Evolutionary conservation across 176 grass and related monocot species (phyloP).

Genomic region (Olyra latifolia): DNA sequence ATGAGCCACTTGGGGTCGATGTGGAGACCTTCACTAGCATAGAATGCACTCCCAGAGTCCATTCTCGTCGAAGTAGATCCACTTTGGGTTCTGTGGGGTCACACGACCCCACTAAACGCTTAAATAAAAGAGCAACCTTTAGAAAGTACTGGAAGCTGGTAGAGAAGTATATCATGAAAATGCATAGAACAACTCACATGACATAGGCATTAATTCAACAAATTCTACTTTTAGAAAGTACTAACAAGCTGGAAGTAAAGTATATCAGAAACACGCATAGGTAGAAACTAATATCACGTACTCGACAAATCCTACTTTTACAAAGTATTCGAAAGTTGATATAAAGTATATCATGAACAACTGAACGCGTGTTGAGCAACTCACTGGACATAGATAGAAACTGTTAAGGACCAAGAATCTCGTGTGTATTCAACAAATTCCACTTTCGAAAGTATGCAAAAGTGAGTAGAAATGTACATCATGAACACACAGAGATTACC

Average conservation of each 20-base stretch:
- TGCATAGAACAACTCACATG: neutral
- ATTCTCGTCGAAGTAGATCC: slow-evolving; percentile 35
- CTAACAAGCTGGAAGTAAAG: slow-evolving; percentile 17
- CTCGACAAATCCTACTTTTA: neutral
- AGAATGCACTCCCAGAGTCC: slow-evolving; percentile 69
- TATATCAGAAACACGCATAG: slow-evolving; percentile 13
- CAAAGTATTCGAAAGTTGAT: neutral
- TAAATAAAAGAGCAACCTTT: slow-evolving; percentile 31
- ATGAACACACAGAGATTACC: neutral
- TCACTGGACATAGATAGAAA: neutral
- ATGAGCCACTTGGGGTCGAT: slow-evolving; percentile 95
- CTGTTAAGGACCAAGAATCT: neutral
- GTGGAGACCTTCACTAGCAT: slow-evolving; percentile 44
- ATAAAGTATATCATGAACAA: neutral
- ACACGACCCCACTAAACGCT: slow-evolving; percentile 41
- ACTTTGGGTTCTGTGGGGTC: slow-evolving; percentile 21
- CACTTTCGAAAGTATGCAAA: neutral
- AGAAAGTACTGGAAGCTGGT: slow-evolving; percentile 20
- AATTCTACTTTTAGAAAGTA: neutral
- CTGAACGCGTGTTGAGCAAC: neutral
- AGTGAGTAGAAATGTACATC: slow-evolving; percentile 21
- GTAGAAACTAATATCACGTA: neutral
- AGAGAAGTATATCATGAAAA: slow-evolving; percentile 25
- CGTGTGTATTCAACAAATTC: neutral
- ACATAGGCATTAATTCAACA: neutral